Evolutionary conservation across 768 basidiomycete species (phyloP).

Genomic region (Asterophora parasitica): DNA sequence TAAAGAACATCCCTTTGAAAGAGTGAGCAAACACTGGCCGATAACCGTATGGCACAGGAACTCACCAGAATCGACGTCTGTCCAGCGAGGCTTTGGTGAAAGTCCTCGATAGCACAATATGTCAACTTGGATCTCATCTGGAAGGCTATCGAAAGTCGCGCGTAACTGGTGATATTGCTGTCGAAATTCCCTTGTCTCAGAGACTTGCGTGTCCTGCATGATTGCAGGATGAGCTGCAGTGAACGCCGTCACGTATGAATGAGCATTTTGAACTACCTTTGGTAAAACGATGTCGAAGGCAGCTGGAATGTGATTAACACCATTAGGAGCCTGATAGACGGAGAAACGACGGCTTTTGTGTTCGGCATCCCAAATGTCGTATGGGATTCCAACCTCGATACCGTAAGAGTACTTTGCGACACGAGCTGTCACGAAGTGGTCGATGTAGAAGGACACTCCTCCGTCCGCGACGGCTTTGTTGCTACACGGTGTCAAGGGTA

Average conservation of each 20-base stretch:
- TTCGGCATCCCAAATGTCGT: conserved; percentile 7
- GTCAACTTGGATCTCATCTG: background rate
- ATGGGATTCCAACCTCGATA: background rate
- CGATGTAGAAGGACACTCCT: conserved; percentile 17
- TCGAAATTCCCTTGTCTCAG: conserved; percentile 20
- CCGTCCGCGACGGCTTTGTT: conserved; percentile 19
- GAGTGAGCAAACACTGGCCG: background rate
- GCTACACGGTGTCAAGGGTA: background rate
- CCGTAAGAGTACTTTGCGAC: conserved; percentile 16
- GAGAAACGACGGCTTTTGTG: conserved; percentile 5
- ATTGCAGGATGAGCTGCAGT: background rate
- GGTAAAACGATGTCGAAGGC: conserved; percentile 23
- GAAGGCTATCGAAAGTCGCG: background rate
- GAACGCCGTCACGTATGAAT: too few relatives aligned
- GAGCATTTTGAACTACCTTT: conserved; percentile 20
- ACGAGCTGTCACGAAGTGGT: conserved; percentile 16
- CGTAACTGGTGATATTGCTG: conserved; percentile 4
- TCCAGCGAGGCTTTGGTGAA: conserved; percentile 18
- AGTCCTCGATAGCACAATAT: conserved; percentile 21
- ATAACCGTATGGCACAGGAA: background rate
- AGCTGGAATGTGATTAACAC: conserved; percentile 8
- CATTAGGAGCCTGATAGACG: background rate
- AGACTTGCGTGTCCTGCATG: conserved; percentile 34
- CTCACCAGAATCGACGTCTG: conserved; percentile 20
- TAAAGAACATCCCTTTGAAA: conserved; percentile 14